A percentile compares a stretch with the other conserved stretches of the same genome.
These are phyloP conservation scores for Paramecium tetraurelia DNA, from an alignment of 73 alveolate species.

Conservation along the genomic window DNA sequence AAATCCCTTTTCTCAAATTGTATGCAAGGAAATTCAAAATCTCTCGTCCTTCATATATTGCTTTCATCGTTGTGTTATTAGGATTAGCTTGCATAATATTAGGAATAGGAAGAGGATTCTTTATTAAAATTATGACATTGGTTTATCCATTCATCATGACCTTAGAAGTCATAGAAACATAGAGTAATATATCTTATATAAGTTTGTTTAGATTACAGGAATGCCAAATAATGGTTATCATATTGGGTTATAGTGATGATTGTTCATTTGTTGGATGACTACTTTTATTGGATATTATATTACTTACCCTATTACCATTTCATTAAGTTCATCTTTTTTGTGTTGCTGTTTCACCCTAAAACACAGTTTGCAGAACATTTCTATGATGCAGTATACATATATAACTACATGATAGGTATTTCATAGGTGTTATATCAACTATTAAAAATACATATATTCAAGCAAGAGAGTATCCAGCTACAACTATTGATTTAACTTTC, in stretches of 20 bases:
- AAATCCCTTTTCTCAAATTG: not conserved
- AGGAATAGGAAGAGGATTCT: conserved; percentile 7
- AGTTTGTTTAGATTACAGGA: not conserved
- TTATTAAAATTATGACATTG: not conserved
- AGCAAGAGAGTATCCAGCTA: not conserved
- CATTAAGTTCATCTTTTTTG: not conserved
- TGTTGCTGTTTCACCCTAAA: not conserved
- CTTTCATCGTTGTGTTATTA: not conserved
- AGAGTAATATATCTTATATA: not conserved
- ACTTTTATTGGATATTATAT: conserved; percentile 31
- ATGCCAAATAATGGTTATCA: conserved; percentile 31
- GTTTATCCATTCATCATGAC: conserved; percentile 4
- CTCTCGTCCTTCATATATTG: conserved; percentile 30
- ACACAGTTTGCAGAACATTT: not conserved
- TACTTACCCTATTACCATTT: conserved; percentile 38
- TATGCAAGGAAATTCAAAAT: conserved; percentile 8
- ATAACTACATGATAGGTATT: not conserved
- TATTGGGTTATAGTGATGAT: conserved; percentile 35
- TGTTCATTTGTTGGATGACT: conserved; percentile 33
- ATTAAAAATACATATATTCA: not conserved
- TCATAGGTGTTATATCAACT: conserved; percentile 19
- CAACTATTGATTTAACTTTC: not conserved
- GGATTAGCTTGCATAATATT: not conserved
- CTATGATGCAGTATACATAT: not conserved
- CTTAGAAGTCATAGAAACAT: not conserved